Base-by-base conservation (phyloP, 2,329 filamentous ascomycete species). In the Claviceps monticola region DNA sequence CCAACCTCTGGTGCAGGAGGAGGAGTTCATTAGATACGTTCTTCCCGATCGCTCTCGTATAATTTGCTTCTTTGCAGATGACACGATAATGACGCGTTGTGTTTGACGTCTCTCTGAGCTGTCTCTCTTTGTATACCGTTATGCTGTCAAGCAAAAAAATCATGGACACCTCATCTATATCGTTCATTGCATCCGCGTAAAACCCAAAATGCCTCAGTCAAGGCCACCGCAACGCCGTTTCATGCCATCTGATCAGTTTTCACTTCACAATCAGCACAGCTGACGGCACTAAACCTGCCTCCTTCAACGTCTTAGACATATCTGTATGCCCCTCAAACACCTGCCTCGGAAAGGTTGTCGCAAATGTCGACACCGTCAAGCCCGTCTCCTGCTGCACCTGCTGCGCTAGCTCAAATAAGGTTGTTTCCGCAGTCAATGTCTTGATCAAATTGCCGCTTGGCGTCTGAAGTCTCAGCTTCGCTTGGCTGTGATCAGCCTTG, bases 251-350 rank as follows among this genome's bases (percentile, higher is more conserved):
- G 23, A 13, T 6, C 42, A 11, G 6, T 9, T 16, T 70, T 34
- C 70, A 82, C 59, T 79, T 77, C 34, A 94, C 81, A 60, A 95
- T 82, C 59, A 98, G 71, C 46, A 88, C 90, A n/a, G 90, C 89
- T 56, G 88, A 95, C 5, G 93, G 93, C 3, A 91, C 83, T 55
- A 96, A 70, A 0, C 90, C 91, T 16, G 91, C 86, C 68, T 98
- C 93, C 71, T 94, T 94, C 52, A 98, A 69, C 5, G 90, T 93
- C 76, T 93, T 84, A 38, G 87, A 87, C 62, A 96, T 89, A 65
- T 95, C 93, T 7, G 78, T 59, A 56, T 74, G 66, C 19, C 74
- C 83, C 66, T 73, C 71, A 57, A 85, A 97, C 0, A 81, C 79
- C 74, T 96, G 95, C 62, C 80, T 82, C 0, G 93, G 93, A 61